A percentile compares a stretch with the other conserved stretches of the same genome.
Conservation (phyloP, 805 yeast genomes). For the Deakozyma indianensis region DNA sequence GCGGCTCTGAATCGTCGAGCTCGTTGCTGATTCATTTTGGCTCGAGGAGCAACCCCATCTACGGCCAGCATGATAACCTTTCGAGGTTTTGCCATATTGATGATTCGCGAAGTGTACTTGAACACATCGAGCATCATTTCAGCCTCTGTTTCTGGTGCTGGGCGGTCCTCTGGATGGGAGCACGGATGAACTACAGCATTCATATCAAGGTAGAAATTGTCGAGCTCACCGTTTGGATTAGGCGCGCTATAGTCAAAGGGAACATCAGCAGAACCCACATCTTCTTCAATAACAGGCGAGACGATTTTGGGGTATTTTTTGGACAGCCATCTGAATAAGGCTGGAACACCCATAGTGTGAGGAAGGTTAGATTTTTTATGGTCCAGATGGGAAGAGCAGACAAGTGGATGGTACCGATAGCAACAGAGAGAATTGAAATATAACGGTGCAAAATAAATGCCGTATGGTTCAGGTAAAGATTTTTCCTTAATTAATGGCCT, state of each 20-base stretch:
- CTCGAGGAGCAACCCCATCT: conserved; percentile 98
- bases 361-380: not conserved
- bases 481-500: no score
- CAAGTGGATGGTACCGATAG: no score
- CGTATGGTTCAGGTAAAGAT: no score
- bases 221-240: conserved; percentile 92
- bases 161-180: conserved; percentile 93
- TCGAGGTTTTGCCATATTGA: conserved; percentile 87
- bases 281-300: conserved; percentile 72
- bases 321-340: conserved; percentile 92
- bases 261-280: conserved; percentile 20
- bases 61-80: conserved; percentile 89
- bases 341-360: conserved; percentile 66
- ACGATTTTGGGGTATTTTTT: conserved; percentile 87
- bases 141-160: conserved; percentile 92
- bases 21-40: conserved; percentile 96
- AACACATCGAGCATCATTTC: conserved; percentile 93
- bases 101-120: conserved; percentile 80
- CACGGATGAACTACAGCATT: conserved; percentile 99
- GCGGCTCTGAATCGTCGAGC: conserved; percentile 92
- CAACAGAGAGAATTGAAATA: no score
- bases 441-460: no score
- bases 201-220: conserved; percentile 90
- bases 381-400: no score
- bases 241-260: conserved; percentile 44